Conservation (phyloP, 192 early-diverging fungal species). For the Phycomyces blakesleeanus region DNA sequence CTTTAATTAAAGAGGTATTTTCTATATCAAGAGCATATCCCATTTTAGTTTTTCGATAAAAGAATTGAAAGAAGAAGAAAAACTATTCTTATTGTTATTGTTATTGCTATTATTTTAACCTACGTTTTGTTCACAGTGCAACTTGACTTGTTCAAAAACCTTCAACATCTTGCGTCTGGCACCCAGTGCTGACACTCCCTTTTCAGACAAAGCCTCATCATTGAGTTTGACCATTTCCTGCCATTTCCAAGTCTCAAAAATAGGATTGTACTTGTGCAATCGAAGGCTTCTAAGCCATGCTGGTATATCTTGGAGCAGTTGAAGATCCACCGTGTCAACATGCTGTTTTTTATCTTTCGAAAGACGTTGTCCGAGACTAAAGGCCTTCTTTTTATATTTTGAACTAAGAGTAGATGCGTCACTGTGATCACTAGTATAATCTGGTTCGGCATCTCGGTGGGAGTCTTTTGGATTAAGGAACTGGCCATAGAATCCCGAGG, state of each 20-base stretch:
- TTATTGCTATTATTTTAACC: neutral
- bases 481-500: constrained; percentile 27
- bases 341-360: constrained; percentile 70
- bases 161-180: constrained; percentile 95
- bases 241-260: constrained; percentile 89
- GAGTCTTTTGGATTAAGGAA: constrained; percentile 28
- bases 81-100: too few relatives aligned
- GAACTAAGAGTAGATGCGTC: constrained; percentile 25
- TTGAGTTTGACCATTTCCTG: constrained; percentile 81
- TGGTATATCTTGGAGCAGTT: constrained; percentile 81
- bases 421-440: constrained; percentile 36
- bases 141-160: constrained; percentile 83
- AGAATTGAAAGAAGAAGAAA: too few relatives aligned
- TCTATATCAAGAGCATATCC: too few relatives aligned
- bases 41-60: too few relatives aligned
- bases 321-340: constrained; percentile 72
- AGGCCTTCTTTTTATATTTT: constrained; percentile 6
- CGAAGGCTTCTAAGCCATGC: constrained; percentile 89
- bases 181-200: constrained; percentile 90
- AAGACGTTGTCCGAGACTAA: neutral
- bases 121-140: constrained; percentile 36
- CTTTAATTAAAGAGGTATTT: too few relatives aligned
- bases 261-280: constrained; percentile 92
- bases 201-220: constrained; percentile 76
- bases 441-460: constrained; percentile 13